Percentiles rank a stretch among this genome's conserved stretches.
Conservation (phyloP, 1,284 basidiomycete genomes). For the Cerioporus squamosus region DNA sequence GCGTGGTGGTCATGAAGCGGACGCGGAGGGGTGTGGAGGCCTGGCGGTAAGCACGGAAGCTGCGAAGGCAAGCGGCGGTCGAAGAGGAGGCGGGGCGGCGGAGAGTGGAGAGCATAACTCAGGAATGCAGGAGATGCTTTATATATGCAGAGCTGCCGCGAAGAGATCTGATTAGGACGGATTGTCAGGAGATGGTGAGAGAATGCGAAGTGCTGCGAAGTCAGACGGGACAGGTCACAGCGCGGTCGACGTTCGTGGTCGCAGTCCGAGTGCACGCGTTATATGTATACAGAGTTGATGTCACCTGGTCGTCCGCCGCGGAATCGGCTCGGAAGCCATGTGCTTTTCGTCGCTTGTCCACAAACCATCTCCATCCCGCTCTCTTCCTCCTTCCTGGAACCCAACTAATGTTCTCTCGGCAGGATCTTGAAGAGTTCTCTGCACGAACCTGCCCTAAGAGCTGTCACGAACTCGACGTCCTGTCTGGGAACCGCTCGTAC, state of each 20-base stretch:
- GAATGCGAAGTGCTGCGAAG: background rate
- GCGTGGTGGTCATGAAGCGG: slow-evolving; percentile 35
- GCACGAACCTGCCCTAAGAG: too few species aligned
- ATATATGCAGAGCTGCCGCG: background rate
- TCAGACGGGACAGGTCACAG: background rate
- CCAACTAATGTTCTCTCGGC: too few species aligned
- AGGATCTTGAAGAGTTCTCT: too few species aligned
- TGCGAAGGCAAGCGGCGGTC: slow-evolving; percentile 15
- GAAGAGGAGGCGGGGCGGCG: slow-evolving; percentile 17
- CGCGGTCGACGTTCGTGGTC: background rate
- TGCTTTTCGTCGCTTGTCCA: background rate
- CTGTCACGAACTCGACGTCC: too few species aligned
- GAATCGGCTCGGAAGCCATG: background rate
- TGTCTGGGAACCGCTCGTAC: too few species aligned
- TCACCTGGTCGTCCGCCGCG: background rate
- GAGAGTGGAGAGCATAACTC: slow-evolving; percentile 10
- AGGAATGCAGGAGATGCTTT: background rate
- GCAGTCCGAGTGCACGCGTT: background rate
- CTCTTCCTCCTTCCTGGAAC: background rate
- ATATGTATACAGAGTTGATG: background rate
- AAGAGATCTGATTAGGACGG: background rate
- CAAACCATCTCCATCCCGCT: background rate
- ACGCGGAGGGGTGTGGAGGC: slow-evolving; percentile 15
- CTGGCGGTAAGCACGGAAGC: slow-evolving; percentile 11
- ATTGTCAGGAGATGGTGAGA: background rate